Base-by-base conservation (phyloP, 1,284 basidiomycete genomes). In the Leccinum ambiguum region DNA sequence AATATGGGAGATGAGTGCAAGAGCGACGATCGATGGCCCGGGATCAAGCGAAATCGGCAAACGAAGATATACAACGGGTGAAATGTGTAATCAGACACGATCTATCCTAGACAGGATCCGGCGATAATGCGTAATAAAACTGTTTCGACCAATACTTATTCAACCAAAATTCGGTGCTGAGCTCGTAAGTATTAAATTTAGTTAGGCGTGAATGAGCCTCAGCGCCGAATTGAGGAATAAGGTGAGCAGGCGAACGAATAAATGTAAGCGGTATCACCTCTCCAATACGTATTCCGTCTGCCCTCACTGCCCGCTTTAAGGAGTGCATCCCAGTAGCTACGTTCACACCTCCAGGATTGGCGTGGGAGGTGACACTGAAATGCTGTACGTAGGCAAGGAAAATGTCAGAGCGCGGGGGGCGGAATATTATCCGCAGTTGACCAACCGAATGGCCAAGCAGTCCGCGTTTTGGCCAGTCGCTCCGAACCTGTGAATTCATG, bases 51-150 rank as follows among this genome's bases (percentile, higher is more conserved):
- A n/a, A 45, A 45, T 45, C 43, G 43, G 14, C 43, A 45, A 45
- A 45, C 8, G 43, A 45, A 45, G 43, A 45, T 45, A 45, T n/a
- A 45, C 7, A n/a, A 45, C 4, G 5, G 4, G 43, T 45, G 5
- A 45, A 45, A 45, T 45, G 10, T n/a, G 43, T 45, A 45, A 45
- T 45, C 43, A n/a, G 16, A 45, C 36, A n/a, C 16, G 16, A 45
- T 45, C 43, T 45, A n/a, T 45, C 43, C 16, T 45, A 45, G 43
- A 45, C 16, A n/a, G 43, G 43, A 9, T 45, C 43, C 16, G 16
- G 43, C 10, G 43, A 45, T 45, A 45, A 45, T 45, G 26, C n/a
- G 4, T 63, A 59, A 21, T 63, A 63, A 14, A 48, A 58, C 6
- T 63, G 41, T 18, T 59, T 59, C 8, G 9, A 33, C 56, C 62